Conservation (phyloP, 306 rosid species). For the Oemleria cerasiformis region DNA sequence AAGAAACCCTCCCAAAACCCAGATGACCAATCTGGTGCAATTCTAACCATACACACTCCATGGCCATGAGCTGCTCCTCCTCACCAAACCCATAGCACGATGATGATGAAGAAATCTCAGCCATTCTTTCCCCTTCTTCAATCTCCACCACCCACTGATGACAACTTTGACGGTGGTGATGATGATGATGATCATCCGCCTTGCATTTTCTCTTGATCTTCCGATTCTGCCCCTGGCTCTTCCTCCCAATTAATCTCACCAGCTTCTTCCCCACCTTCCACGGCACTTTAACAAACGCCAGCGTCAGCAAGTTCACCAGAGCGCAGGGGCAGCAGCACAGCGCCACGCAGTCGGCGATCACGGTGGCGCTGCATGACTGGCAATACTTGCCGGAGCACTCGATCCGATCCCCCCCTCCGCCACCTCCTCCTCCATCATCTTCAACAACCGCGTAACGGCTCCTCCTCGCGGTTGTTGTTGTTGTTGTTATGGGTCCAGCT, state of each 20-base stretch:
- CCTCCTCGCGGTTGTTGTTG: not conserved
- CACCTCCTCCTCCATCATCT: conserved; percentile 16
- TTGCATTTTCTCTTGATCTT: conserved; percentile 18
- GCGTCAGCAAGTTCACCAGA: conserved; percentile 47
- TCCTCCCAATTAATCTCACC: conserved; percentile 28
- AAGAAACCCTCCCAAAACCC: conserved; percentile 82
- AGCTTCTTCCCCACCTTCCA: conserved; percentile 54
- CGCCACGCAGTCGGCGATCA: conserved; percentile 69
- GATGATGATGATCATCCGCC: not conserved
- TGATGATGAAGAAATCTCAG: conserved; percentile 10
- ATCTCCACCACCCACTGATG: not conserved
- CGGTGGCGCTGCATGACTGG: conserved; percentile 52
- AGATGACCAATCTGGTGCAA: conserved; percentile 71
- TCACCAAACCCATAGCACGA: not conserved
- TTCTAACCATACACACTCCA: conserved; percentile 73
- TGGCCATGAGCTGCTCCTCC: conserved; percentile 41
- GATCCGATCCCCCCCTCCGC: conserved; percentile 30
- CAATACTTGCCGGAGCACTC: conserved; percentile 61
- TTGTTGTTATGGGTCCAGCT: not conserved
- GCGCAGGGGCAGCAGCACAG: conserved; percentile 81
- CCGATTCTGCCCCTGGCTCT: conserved; percentile 7
- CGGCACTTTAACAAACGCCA: conserved; percentile 64
- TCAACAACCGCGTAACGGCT: not conserved
- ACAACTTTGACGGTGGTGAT: not conserved
- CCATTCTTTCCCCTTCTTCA: conserved; percentile 5